phyloP scores from a whole-genome alignment of 2,329 filamentous ascomycete genomes.

The Thermochaetoides dissita region DNA sequence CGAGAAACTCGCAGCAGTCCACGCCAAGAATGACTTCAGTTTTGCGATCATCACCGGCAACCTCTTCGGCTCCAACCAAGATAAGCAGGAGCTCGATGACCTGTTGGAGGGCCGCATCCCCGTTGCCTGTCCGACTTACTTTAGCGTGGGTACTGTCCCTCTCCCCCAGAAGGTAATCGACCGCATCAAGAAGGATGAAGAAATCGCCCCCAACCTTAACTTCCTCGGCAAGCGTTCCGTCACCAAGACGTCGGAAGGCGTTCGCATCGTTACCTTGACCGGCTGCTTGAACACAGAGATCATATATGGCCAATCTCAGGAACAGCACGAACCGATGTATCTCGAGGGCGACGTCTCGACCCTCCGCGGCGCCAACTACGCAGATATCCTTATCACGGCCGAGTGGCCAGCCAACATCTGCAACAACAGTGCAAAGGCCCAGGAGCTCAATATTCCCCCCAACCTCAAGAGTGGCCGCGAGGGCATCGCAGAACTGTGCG shows the following conservation, averaged over 20 bases:
- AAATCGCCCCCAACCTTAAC: conserved; percentile 79
- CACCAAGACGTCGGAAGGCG: conserved; percentile 77
- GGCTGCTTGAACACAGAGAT: conserved; percentile 53
- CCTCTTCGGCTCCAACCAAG: conserved; percentile 53
- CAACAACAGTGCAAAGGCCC: conserved; percentile 48
- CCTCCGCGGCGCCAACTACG: conserved; percentile 59
- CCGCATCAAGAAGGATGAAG: conserved; percentile 58
- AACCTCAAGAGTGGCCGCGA: conserved; percentile 41
- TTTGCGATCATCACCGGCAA: conserved; percentile 77
- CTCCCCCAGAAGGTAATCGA: conserved; percentile 58
- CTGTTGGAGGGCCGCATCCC: conserved; percentile 60
- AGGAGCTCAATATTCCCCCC: conserved; percentile 37
- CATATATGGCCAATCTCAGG: conserved; percentile 49
- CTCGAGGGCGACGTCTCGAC: conserved; percentile 61
- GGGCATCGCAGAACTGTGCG: conserved; percentile 64
- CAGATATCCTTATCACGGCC: conserved; percentile 77
- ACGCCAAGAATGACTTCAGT: conserved; percentile 76
- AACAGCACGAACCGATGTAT: conserved; percentile 66
- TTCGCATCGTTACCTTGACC: conserved; percentile 76
- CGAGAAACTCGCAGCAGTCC: conserved; percentile 63
- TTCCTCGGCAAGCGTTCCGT: conserved; percentile 77
- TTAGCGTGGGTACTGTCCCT: conserved; percentile 61
- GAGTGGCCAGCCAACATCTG: conserved; percentile 70
- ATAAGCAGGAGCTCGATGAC: conserved; percentile 43
- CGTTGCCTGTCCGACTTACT: conserved; percentile 78